phyloP scores from a whole-genome alignment of 768 basidiomycete species.

The Gymnopilus dilepis region DNA sequence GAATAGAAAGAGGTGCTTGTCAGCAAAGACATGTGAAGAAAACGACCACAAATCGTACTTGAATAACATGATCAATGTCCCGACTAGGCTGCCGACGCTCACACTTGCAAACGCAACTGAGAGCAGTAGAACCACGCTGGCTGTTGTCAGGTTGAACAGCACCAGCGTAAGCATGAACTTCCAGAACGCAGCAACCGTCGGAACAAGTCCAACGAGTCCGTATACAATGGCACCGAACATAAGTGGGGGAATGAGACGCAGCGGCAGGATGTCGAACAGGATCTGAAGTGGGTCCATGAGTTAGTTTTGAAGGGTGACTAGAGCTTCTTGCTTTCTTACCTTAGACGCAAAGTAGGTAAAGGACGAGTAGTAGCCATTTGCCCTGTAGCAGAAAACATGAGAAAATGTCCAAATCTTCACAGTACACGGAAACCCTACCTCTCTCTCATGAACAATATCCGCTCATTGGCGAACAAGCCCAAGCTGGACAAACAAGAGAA shows the following conservation, averaged over 20 bases:
- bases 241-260: constrained; percentile 93
- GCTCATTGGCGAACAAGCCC: constrained; percentile 92
- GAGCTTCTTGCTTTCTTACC: constrained; percentile 44
- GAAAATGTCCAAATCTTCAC: no score
- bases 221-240: constrained; percentile 97
- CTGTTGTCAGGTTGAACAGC: constrained; percentile 95
- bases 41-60: constrained; percentile 66
- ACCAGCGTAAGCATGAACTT: constrained; percentile 97
- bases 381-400: constrained; percentile 48
- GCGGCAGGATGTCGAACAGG: constrained; percentile 94
- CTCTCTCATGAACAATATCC: constrained; percentile 98
- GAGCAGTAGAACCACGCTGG: constrained; percentile 87
- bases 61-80: constrained; percentile 96
- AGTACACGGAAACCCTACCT: constrained; percentile 52
- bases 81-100: constrained; percentile 91
- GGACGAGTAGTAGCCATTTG: constrained; percentile 97
- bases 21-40: not conserved
- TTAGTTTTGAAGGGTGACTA: no score
- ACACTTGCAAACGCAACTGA: constrained; percentile 88
- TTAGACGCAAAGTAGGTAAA: constrained; percentile 98
- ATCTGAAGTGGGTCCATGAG: constrained; percentile 49
- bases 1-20: not conserved
- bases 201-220: constrained; percentile 92
- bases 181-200: constrained; percentile 91
- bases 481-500: constrained; percentile 96